Evolutionary conservation across 306 rosid genomes (phyloP), one percentile per base, ranked within the genome.

Genomic region (Purshia tridentata): DNA sequence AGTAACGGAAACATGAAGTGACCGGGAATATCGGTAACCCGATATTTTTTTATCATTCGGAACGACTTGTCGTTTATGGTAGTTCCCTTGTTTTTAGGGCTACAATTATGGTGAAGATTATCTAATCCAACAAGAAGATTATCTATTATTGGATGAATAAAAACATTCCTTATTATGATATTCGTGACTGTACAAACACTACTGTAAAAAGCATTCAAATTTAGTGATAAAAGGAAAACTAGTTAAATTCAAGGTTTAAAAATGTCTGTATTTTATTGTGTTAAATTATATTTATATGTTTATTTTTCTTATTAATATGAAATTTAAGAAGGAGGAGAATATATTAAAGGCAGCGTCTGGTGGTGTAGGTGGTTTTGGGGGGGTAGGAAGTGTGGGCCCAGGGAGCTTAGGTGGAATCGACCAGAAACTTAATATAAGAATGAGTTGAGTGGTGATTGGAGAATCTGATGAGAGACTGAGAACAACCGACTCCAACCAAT

Each of bases 1-100:
- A n/a, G 67, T 37, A 78, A 82, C 82, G 83, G 83, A 50, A 54
- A 78, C 47, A 12, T 54, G 56, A 16, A 10, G 75, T 52, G 77
- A 82, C 86, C 75, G 82, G 77, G 70, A 67, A 65, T 35, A 4
- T 67, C 86, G 80, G 86, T 78, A 18, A 14, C 41, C 4, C 9
- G 40, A 0, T 51, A 39, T 50, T 37, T 49, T 47, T n/a, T 4
- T 35, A 41, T 6, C 2, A 4, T 2, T 58, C 6, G 37, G 20
- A 54, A 55, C 74, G 65, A 55, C 65, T 8, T 42, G 74, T 70
- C 74, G 74, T 22, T 55, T 55, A 12, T 15, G 9, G 29, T 10
- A 19, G 45, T 72, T 9, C 16, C 47, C 9, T 29, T 29, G 35
- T 29, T 29, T 29, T 29, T 29, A 29, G 35, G 35, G 35, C 35